Conservation (phyloP, 768 basidiomycete species). For the Lentinula detonsa region DNA sequence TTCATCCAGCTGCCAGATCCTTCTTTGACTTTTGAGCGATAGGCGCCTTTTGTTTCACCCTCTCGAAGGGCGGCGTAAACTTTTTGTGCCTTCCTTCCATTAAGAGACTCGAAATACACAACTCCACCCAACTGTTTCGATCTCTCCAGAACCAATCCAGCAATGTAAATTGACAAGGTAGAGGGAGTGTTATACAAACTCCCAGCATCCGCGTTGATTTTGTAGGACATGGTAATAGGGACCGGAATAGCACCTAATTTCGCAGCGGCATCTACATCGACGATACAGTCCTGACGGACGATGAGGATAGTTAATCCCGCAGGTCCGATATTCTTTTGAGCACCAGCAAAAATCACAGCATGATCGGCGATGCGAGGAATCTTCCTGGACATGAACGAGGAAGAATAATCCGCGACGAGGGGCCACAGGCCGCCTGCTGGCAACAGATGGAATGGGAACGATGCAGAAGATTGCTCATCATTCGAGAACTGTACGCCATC, state of each 20-base stretch:
- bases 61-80: conserved; percentile 69
- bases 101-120: conserved; percentile 55
- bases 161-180: conserved; percentile 85
- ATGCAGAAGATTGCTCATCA: conserved; percentile 43
- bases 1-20: conserved; percentile 95
- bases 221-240: conserved; percentile 79
- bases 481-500: conserved; percentile 86
- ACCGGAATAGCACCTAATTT: conserved; percentile 67
- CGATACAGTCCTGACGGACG: conserved; percentile 90
- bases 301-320: conserved; percentile 91
- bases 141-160: conserved; percentile 76
- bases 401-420: conserved; percentile 92
- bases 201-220: conserved; percentile 65
- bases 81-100: conserved; percentile 68
- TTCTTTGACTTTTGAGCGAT: conserved; percentile 64
- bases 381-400: conserved; percentile 93
- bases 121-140: conserved; percentile 64
- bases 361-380: conserved; percentile 86
- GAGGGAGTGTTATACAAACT: conserved; percentile 93
- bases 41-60: conserved; percentile 66
- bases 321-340: conserved; percentile 97
- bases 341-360: conserved; percentile 93
- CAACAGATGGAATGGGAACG: conserved; percentile 82
- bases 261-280: conserved; percentile 79
- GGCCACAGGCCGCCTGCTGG: conserved; percentile 54